Evolutionary conservation across 2,329 filamentous ascomycete species (phyloP).

Genomic region (Sclerotinia subarctica): DNA sequence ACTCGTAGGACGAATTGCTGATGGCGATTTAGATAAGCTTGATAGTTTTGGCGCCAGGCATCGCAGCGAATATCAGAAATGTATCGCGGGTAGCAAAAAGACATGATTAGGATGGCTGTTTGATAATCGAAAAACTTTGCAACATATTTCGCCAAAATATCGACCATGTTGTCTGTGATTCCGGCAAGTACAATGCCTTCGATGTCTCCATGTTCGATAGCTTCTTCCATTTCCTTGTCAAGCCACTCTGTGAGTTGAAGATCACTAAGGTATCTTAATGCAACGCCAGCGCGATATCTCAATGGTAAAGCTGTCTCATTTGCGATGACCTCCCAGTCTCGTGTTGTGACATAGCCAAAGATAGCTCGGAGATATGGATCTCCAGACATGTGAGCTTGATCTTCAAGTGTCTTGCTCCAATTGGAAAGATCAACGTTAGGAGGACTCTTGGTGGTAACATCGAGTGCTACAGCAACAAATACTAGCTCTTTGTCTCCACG

Average conservation of each 20-base stretch:
- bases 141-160: constrained; percentile 73
- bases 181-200: constrained; percentile 77
- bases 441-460: constrained; percentile 55
- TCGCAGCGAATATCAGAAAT: constrained; percentile 73
- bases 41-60: constrained; percentile 70
- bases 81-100: constrained; percentile 71
- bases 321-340: constrained; percentile 72
- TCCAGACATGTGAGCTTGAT: constrained; percentile 48
- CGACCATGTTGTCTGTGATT: constrained; percentile 67
- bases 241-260: constrained; percentile 65
- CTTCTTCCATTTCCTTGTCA: constrained; percentile 57
- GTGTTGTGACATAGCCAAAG: constrained; percentile 72
- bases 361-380: constrained; percentile 80
- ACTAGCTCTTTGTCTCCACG: constrained; percentile 64
- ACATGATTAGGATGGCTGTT: constrained; percentile 71
- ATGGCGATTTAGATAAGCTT: constrained; percentile 69
- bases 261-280: constrained; percentile 63
- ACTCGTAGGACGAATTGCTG: constrained; percentile 71
- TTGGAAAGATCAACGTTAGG: constrained; percentile 38
- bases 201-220: constrained; percentile 65
- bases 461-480: constrained; percentile 65
- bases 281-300: constrained; percentile 70
- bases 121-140: constrained; percentile 75
- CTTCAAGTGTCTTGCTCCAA: constrained; percentile 36
- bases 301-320: constrained; percentile 71